Evolutionary conservation across 2,329 filamentous ascomycete species (phyloP).

Genomic region (Diaporthe batatas): DNA sequence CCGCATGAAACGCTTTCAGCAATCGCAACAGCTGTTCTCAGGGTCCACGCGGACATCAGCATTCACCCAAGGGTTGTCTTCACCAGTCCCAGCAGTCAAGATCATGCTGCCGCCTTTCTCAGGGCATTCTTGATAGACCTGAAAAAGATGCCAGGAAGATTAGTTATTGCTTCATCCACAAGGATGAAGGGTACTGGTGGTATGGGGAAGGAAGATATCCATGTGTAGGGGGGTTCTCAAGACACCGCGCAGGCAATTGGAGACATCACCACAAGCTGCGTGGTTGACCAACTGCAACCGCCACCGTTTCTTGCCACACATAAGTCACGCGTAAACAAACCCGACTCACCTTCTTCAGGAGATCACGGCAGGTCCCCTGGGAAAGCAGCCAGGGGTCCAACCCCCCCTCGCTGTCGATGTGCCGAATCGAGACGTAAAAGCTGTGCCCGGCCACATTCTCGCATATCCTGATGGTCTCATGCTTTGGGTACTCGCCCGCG

Average conservation of each 20-base stretch:
- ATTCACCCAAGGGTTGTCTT: neutral
- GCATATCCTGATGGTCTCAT: neutral
- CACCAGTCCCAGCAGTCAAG: neutral
- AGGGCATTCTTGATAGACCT: neutral
- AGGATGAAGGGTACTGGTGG: neutral
- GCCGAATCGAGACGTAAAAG: neutral
- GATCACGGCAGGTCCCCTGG: neutral
- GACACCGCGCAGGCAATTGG: too few relatives aligned
- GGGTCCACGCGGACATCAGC: conserved; percentile 7
- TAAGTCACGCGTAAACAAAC: neutral
- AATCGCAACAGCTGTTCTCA: neutral
- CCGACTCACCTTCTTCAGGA: neutral
- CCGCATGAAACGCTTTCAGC: neutral
- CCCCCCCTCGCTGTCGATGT: neutral
- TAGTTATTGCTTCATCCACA: neutral
- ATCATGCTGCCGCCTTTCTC: neutral
- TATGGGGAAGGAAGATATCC: neutral
- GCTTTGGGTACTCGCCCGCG: neutral
- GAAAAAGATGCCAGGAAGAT: neutral
- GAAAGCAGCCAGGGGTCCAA: neutral
- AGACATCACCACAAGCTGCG: neutral
- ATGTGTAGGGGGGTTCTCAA: neutral
- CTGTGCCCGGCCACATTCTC: neutral
- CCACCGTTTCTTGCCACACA: neutral
- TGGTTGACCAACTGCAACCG: neutral